These are phyloP conservation scores for Epichloe amarillans DNA, from an alignment of 2,329 filamentous ascomycete genomes.

Conservation along the genomic window DNA sequence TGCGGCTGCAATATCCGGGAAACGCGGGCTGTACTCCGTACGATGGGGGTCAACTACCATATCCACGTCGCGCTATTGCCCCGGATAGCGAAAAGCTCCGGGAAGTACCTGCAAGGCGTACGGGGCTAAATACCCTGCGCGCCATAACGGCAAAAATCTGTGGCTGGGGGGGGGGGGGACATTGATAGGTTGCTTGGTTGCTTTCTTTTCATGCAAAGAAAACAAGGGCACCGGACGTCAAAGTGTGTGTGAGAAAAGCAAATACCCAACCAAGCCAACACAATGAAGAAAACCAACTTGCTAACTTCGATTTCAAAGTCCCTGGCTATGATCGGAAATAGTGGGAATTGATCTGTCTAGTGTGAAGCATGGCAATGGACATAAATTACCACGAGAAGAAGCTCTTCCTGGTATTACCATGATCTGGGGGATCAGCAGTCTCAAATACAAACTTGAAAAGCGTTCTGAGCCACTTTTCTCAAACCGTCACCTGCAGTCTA, in stretches of 20 bases:
- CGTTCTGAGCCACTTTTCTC: constrained; percentile 55
- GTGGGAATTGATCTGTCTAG: background rate
- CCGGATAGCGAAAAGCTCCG: background rate
- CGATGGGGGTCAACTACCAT: background rate
- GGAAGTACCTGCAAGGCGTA: background rate
- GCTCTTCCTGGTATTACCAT: background rate
- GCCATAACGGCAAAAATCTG: background rate
- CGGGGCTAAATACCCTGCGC: background rate
- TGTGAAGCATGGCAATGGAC: background rate
- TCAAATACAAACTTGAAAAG: constrained; percentile 41
- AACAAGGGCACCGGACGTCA: no score
- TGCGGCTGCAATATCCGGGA: background rate
- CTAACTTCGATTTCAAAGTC: background rate
- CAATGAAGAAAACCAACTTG: background rate
- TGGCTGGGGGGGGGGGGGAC: background rate
- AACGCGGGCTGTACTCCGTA: background rate
- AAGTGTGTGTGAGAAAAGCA: background rate
- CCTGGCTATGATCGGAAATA: background rate
- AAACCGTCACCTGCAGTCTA: constrained; percentile 47
- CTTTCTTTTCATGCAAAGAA: background rate
- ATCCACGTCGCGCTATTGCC: background rate
- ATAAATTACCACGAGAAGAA: background rate
- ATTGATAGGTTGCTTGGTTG: background rate
- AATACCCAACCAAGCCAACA: background rate
- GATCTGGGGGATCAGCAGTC: background rate